phyloP scores from a whole-genome alignment of 805 yeast species.

The Ogataea neopini region DNA sequence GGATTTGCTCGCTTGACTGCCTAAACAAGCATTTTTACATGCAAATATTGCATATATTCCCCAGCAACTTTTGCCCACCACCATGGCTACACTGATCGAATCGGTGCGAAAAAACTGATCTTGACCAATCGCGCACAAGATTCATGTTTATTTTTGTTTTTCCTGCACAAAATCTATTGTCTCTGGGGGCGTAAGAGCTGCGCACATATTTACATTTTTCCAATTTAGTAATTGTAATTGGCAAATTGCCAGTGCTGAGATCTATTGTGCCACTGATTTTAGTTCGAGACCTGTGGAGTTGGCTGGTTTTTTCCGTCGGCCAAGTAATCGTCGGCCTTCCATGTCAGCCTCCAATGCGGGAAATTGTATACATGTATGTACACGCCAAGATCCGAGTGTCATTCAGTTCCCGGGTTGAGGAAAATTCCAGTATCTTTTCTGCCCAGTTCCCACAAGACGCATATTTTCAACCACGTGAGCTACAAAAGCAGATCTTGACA shows the following conservation, averaged over 20 bases:
- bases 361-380: neutral
- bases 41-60: neutral
- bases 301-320: constrained; percentile 8
- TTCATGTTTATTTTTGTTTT: constrained; percentile 3
- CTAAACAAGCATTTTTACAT: neutral
- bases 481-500: neutral
- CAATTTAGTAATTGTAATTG: constrained; percentile 4
- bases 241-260: neutral
- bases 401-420: no score
- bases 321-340: neutral
- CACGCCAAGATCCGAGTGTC: neutral
- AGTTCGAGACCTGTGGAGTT: constrained; percentile 1
- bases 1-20: constrained; percentile 6
- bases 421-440: no score
- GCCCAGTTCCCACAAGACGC: no score
- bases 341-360: constrained; percentile 1
- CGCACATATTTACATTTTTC: constrained; percentile 1
- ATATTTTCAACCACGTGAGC: neutral
- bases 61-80: constrained; percentile 2
- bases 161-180: constrained; percentile 5
- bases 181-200: neutral
- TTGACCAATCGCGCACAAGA: constrained; percentile 1
- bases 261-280: neutral
- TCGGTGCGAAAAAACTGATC: no score
- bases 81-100: constrained; percentile 2